A percentile compares a stretch with the other conserved stretches of the same genome.
These are phyloP conservation scores for Aspergillus chevalieri DNA, from an alignment of 2,329 filamentous ascomycete species.

Conservation along the genomic window DNA sequence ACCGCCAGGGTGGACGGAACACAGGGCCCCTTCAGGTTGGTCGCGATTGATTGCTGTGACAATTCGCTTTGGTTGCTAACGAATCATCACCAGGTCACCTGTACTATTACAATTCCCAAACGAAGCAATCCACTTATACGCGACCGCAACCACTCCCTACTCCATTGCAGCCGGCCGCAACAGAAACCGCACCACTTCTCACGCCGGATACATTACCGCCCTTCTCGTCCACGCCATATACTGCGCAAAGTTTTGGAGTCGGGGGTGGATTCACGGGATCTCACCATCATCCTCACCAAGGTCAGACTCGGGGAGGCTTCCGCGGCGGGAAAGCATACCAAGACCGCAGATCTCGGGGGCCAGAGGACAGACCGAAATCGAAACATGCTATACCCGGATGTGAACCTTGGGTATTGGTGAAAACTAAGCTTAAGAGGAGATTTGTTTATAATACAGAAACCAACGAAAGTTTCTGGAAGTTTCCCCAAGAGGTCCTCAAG, in stretches of 20 bases:
- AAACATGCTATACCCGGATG: conserved; percentile 73
- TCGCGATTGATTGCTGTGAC: conserved; percentile 8
- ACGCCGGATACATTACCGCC: conserved; percentile 28
- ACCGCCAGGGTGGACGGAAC: conserved; percentile 82
- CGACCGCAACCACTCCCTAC: conserved; percentile 51
- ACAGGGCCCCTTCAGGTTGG: conserved; percentile 72
- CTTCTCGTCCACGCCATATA: conserved; percentile 33
- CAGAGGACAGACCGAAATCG: conserved; percentile 71
- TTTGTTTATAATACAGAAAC: conserved; percentile 87
- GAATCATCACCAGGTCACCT: conserved; percentile 58
- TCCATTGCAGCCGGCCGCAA: conserved; percentile 23
- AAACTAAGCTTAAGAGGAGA: conserved; percentile 78
- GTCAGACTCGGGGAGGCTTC: conserved; percentile 41
- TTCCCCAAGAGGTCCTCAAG: conserved; percentile 78
- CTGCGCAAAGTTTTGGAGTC: conserved; percentile 16
- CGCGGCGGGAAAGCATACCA: conserved; percentile 51
- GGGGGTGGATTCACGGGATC: conserved; percentile 9
- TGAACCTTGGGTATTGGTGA: conserved; percentile 86
- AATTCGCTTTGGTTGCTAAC: conserved; percentile 14
- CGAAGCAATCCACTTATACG: conserved; percentile 81
- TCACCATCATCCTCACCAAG: conserved; percentile 35
- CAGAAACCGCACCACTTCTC: conserved; percentile 23
- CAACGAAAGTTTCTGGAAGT: conserved; percentile 89
- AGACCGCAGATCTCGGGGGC: conserved; percentile 59
- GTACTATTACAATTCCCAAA: conserved; percentile 80